Evolutionary conservation across 169 alveolate genomes (phyloP).

Genomic region (Eimeria sp.): DNA sequence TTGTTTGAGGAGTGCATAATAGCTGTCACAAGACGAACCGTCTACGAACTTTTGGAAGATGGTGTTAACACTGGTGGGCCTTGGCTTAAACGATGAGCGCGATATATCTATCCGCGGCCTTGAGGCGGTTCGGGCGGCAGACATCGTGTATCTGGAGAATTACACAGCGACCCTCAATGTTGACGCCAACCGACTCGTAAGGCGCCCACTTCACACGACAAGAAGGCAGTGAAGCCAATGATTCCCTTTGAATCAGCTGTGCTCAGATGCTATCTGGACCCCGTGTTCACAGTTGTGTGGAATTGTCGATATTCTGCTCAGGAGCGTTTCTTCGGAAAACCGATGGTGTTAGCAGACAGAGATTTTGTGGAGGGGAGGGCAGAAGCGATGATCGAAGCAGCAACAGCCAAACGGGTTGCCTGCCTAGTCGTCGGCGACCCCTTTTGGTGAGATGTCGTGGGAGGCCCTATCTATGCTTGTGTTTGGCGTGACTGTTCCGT

Average conservation of each 20-base stretch:
- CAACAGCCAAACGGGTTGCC: slow-evolving; percentile 88
- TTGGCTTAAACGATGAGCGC: slow-evolving; percentile 92
- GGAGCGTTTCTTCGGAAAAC: slow-evolving; percentile 80
- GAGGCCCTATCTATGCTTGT: neutral
- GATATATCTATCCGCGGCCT: slow-evolving; percentile 92
- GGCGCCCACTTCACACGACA: neutral
- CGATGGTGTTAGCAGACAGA: slow-evolving; percentile 91
- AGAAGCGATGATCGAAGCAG: slow-evolving; percentile 90
- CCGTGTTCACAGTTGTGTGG: neutral
- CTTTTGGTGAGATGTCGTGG: slow-evolving; percentile 83
- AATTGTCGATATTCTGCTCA: neutral
- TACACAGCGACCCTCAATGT: slow-evolving; percentile 93
- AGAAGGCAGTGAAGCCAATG: neutral
- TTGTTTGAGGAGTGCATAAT: neutral
- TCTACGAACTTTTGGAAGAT: slow-evolving; percentile 5
- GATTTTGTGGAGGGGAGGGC: slow-evolving; percentile 92
- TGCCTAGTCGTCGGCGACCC: slow-evolving; percentile 96
- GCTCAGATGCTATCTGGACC: neutral
- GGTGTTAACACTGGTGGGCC: slow-evolving; percentile 92
- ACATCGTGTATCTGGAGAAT: slow-evolving; percentile 91
- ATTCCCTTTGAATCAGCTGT: neutral
- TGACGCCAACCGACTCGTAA: slow-evolving; percentile 87
- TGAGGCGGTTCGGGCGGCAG: slow-evolving; percentile 89
- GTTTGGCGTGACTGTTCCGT: neutral
- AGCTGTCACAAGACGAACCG: neutral